phyloP scores from a whole-genome alignment of 768 basidiomycete species.

The Guyanaporus albipodus region DNA sequence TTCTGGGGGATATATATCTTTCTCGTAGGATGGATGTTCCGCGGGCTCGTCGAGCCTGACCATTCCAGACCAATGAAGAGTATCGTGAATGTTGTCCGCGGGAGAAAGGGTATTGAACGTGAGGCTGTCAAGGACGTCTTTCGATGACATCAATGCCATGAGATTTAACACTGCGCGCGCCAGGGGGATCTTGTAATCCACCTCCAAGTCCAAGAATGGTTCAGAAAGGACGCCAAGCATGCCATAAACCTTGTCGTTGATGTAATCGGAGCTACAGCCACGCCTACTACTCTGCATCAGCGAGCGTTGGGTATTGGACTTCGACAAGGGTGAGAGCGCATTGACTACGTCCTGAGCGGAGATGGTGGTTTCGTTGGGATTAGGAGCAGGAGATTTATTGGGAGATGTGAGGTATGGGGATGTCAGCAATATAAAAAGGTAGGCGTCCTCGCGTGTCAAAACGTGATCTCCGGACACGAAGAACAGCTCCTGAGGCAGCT shows the following conservation, averaged over 20 bases:
- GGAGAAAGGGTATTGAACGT: conserved; percentile 1
- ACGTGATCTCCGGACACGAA: conserved; percentile 6
- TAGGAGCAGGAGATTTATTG: neutral
- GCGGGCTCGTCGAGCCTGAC: neutral
- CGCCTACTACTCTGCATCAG: conserved; percentile 6
- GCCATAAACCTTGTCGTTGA: conserved; percentile 5
- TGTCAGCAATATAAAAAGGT: conserved; percentile 1
- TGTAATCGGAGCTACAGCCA: neutral
- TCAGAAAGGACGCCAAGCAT: conserved; percentile 3
- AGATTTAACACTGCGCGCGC: neutral
- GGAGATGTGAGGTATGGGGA: conserved; percentile 5
- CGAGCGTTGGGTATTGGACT: conserved; percentile 2
- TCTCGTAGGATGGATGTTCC: conserved; percentile 7
- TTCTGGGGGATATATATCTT: neutral
- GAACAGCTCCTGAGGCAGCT: neutral
- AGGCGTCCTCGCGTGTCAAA: conserved; percentile 1
- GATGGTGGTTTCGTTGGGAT: neutral
- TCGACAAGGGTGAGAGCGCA: conserved; percentile 1
- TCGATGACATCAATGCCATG: conserved; percentile 2
- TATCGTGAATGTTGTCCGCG: neutral
- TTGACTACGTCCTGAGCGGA: conserved; percentile 3
- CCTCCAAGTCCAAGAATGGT: neutral
- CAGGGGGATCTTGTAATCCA: neutral
- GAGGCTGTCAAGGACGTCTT: conserved; percentile 7
- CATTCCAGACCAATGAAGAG: conserved; percentile 4